phyloP scores from a whole-genome alignment of 2,329 filamentous ascomycete species.

The Alternaria sp. region DNA sequence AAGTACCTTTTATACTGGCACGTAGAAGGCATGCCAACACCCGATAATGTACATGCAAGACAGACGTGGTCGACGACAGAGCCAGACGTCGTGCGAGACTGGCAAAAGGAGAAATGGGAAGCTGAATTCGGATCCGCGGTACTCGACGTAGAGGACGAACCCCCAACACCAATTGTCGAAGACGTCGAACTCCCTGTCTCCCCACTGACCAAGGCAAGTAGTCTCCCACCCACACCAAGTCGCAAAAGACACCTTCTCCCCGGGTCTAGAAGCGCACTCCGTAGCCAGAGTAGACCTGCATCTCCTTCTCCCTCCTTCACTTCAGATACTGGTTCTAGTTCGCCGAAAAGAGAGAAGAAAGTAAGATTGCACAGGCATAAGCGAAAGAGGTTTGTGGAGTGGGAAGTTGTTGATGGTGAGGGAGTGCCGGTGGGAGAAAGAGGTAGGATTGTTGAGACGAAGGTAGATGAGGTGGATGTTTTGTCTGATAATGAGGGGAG shows the following conservation, averaged over 20 bases:
- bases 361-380: neutral
- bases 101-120: conserved; percentile 4
- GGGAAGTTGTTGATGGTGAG: neutral
- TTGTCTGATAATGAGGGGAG: conserved; percentile 11
- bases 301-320: neutral
- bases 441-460: conserved; percentile 3
- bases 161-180: conserved; percentile 7
- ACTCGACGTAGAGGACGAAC: neutral
- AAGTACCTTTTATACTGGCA: conserved; percentile 7
- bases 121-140: neutral
- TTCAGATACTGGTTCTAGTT: neutral
- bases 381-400: neutral
- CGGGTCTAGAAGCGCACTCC: neutral
- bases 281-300: neutral
- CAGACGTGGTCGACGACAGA: neutral
- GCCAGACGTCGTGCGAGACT: neutral
- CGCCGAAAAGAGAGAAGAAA: neutral
- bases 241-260: neutral
- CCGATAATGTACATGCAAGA: neutral
- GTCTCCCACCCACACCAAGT: neutral
- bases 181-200: no score
- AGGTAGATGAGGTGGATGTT: neutral
- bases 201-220: neutral
- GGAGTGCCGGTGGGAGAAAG: neutral
- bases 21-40: neutral